phyloP scores from a whole-genome alignment of 2,329 filamentous ascomycete genomes.

The Penicillium polonicum region DNA sequence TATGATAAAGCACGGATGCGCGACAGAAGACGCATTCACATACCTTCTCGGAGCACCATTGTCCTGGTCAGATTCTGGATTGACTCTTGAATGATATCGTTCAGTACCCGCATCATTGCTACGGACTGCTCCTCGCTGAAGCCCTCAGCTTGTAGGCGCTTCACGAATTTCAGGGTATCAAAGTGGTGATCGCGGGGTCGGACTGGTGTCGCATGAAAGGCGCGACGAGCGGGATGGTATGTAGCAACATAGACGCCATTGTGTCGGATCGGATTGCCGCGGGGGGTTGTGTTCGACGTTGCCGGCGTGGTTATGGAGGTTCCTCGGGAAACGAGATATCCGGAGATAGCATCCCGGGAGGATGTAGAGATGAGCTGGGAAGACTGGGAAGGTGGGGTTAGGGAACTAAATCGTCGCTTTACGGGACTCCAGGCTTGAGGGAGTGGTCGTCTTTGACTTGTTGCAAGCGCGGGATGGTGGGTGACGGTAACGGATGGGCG shows the following conservation, averaged over 20 bases:
- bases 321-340: constrained; percentile 23
- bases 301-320: constrained; percentile 16
- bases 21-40: constrained; percentile 32
- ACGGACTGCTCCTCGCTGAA: constrained; percentile 94
- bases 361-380: constrained; percentile 18
- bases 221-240: constrained; percentile 43
- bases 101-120: constrained; percentile 97
- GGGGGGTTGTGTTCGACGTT: constrained; percentile 18
- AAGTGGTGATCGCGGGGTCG: constrained; percentile 84
- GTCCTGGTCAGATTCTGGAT: constrained; percentile 97
- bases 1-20: neutral
- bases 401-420: constrained; percentile 22
- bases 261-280: constrained; percentile 40
- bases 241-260: constrained; percentile 50
- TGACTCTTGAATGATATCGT: constrained; percentile 95
- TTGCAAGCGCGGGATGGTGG: constrained; percentile 27
- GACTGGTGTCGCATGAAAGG: constrained; percentile 64
- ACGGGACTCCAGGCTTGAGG: constrained; percentile 25
- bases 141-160: constrained; percentile 82
- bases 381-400: constrained; percentile 10
- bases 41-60: constrained; percentile 95
- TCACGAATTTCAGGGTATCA: constrained; percentile 95
- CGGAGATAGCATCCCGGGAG: constrained; percentile 13
- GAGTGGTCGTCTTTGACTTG: constrained; percentile 26
- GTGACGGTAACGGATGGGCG: constrained; percentile 32